Evolutionary conservation across 176 grass and related monocot genomes (phyloP), one percentile per base, ranked within the genome.

Genomic region (Leersia perrieri): DNA sequence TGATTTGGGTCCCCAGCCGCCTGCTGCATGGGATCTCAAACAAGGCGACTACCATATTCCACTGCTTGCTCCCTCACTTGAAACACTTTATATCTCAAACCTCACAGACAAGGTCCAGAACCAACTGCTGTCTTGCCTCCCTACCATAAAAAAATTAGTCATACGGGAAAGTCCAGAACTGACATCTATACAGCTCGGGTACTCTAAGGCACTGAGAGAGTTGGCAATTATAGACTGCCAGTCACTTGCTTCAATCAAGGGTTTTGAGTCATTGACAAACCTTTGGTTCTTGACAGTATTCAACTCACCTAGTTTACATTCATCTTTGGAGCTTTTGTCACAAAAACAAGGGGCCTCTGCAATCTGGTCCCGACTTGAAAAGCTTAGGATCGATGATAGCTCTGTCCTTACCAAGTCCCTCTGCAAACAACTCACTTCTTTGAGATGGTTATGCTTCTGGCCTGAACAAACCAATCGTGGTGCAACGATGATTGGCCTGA

Each of bases 391-490:
- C 1, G 6, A 4, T 51, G 42, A 75, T 10, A 6, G 7, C 0
- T 76, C 6, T 75, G 5, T 68, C 16, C 81, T 83, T 39, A 33
- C 81, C 11, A 25, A 7, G 11, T 10, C 71, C 20, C 49, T 79
- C 39, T 85, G 83, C 75, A 79, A 72, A 26, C 32, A 79, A 1
- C 58, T 85, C 67, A 79, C 40, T 3, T 79, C 75, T 11, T 75
- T 85, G 1, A 39, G n/a, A 51, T 0, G 7, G 8, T 3, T 79
- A 14, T 0, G 0, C 22, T 30, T 78, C 20, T 2, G 0, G 3
- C 4, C 0, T 64, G 7, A 0, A 18, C 5, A 28, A 38, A n/a
- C 57, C 18, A 13, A 44, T 9, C 9, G 12, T 63, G 26, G 1
- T 20, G 38, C 10, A 16, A 32, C 18, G 7, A 53, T 71, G 71